Percentiles rank a stretch among this genome's conserved stretches.
Evolutionary conservation across 75 land plant species (phyloP).

Genomic region (Larix kaempferi): DNA sequence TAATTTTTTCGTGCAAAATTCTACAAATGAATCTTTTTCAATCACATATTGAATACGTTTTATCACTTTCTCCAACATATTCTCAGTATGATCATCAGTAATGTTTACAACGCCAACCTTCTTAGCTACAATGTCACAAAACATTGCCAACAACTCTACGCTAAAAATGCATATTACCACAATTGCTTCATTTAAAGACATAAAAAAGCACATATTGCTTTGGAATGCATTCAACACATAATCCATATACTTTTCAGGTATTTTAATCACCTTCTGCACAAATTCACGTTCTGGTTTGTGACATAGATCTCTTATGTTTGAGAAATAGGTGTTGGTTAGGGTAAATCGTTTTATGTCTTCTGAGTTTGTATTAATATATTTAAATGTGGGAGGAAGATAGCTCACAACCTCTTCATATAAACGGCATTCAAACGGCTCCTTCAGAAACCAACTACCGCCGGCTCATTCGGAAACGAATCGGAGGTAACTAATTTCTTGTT

Average conservation of each 20-base stretch:
- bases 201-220: constrained; percentile 69
- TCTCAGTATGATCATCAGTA: constrained; percentile 85
- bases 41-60: constrained; percentile 80
- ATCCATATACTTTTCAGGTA: constrained; percentile 72
- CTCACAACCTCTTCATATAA: no score
- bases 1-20: no score
- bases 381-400: no score
- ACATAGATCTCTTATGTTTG: no score
- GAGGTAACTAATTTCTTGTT: no score
- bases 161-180: constrained; percentile 76
- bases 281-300: neutral
- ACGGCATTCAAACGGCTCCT: no score
- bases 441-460: no score
- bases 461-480: no score
- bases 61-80: constrained; percentile 85
- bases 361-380: no score
- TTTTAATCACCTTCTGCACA: constrained; percentile 75
- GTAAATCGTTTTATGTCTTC: no score
- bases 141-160: constrained; percentile 84
- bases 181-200: constrained; percentile 87
- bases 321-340: no score
- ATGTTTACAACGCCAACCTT: constrained; percentile 86
- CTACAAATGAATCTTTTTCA: constrained; percentile 62
- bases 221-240: constrained; percentile 79
- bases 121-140: constrained; percentile 81